These are phyloP conservation scores for Globisporangium emineosum DNA, from an alignment of 352 stramenopile genomes.

Conservation along the genomic window DNA sequence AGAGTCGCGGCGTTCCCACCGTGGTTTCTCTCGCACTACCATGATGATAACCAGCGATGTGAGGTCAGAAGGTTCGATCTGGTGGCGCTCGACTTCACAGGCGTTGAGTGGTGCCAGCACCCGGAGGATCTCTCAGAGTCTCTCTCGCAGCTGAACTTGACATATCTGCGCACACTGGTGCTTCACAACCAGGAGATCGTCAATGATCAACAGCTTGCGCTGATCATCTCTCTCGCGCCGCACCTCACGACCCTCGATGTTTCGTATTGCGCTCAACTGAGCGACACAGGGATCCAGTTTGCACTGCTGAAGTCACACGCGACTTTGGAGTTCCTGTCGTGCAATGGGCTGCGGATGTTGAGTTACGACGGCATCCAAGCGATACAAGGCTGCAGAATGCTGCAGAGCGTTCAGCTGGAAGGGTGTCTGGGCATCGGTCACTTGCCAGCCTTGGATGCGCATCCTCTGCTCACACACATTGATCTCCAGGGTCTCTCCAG, in stretches of 20 bases:
- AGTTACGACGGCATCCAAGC: constrained; percentile 3
- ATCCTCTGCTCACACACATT: constrained; percentile 8
- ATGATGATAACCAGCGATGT: neutral
- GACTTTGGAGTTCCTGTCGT: constrained; percentile 12
- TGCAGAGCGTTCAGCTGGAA: constrained; percentile 19
- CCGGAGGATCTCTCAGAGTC: neutral
- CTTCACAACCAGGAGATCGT: constrained; percentile 11
- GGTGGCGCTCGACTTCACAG: constrained; percentile 3
- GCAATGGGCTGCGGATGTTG: constrained; percentile 17
- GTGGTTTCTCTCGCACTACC: constrained; percentile 8
- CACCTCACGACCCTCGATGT: constrained; percentile 6
- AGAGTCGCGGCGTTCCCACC: constrained; percentile 6
- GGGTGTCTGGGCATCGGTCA: constrained; percentile 15
- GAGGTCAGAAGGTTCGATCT: neutral
- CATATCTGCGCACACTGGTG: constrained; percentile 1
- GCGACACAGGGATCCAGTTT: neutral
- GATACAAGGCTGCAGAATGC: constrained; percentile 9
- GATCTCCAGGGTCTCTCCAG: constrained; percentile 17
- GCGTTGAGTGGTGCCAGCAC: constrained; percentile 12
- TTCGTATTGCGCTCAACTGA: constrained; percentile 14
- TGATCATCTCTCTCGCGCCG: constrained; percentile 3
- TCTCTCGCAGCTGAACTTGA: neutral
- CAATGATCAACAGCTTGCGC: constrained; percentile 6
- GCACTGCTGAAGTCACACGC: neutral
- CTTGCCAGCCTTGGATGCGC: constrained; percentile 6